These are phyloP conservation scores for Avena insularis DNA, from an alignment of 176 grass and related monocot species.

Conservation along the genomic window DNA sequence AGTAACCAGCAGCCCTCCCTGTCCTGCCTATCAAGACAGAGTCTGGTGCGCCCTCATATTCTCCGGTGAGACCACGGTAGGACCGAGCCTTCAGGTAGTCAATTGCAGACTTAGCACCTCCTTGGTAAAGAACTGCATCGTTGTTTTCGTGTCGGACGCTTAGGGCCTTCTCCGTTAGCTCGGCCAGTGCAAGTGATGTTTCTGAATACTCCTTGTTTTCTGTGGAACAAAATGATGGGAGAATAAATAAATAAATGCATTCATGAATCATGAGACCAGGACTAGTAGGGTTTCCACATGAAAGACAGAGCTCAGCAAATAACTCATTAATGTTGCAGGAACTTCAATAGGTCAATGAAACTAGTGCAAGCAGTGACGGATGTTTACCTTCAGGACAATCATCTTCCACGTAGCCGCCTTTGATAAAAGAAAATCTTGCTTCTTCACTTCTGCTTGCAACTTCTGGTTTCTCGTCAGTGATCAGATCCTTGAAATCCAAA, in stretches of 20 bases:
- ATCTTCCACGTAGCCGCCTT: slow-evolving; percentile 90
- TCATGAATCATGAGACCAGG: neutral
- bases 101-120: slow-evolving; percentile 67
- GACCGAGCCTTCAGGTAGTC: slow-evolving; percentile 81
- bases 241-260: neutral
- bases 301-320: neutral
- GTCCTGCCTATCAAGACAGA: slow-evolving; percentile 63
- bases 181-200: slow-evolving; percentile 56
- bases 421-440: slow-evolving; percentile 96
- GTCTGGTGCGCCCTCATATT: slow-evolving; percentile 55
- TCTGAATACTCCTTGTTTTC: slow-evolving; percentile 58
- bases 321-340: neutral
- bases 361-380: neutral
- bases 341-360: neutral
- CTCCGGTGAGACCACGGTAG: slow-evolving; percentile 69
- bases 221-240: slow-evolving; percentile 34
- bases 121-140: slow-evolving; percentile 73
- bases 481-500: slow-evolving; percentile 88
- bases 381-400: slow-evolving; percentile 43
- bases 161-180: slow-evolving; percentile 66
- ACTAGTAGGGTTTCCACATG: slow-evolving; percentile 3
- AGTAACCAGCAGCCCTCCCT: slow-evolving; percentile 80
- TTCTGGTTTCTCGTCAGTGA: slow-evolving; percentile 47
- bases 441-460: slow-evolving; percentile 49
- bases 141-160: slow-evolving; percentile 53